Conservation (phyloP, 2,329 filamentous ascomycete genomes). For the Pestalotiopsis fici region DNA sequence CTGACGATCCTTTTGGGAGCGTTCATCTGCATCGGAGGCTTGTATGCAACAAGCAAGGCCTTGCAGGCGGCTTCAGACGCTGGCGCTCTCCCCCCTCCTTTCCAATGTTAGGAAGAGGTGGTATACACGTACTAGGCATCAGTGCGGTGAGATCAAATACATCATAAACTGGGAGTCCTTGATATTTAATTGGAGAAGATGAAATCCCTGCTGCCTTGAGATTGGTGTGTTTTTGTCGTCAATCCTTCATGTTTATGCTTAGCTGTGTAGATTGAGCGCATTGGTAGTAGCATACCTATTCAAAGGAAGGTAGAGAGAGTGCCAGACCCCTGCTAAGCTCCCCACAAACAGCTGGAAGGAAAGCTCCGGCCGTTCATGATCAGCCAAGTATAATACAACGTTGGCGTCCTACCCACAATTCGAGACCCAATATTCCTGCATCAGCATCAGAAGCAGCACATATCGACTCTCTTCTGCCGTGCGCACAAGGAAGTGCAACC, state of each 20-base stretch:
- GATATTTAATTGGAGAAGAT: too few relatives aligned
- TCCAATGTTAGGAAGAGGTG: slow-evolving; percentile 21
- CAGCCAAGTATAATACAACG: not conserved
- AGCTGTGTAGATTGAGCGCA: too few relatives aligned
- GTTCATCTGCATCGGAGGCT: slow-evolving; percentile 49
- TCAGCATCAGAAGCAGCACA: not conserved
- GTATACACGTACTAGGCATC: not conserved
- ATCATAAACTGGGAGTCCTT: too few relatives aligned
- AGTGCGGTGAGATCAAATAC: not conserved
- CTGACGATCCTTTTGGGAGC: slow-evolving; percentile 44
- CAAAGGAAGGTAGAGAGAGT: too few relatives aligned
- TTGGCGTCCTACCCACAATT: not conserved
- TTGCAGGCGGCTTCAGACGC: slow-evolving; percentile 20
- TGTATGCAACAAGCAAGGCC: slow-evolving; percentile 48
- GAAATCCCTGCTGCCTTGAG: too few relatives aligned
- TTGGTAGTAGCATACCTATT: too few relatives aligned
- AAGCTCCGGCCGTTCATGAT: not conserved
- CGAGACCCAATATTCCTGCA: not conserved
- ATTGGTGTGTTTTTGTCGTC: too few relatives aligned
- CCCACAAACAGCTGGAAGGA: not conserved
- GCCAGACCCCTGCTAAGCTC: too few relatives aligned
- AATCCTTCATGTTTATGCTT: too few relatives aligned
- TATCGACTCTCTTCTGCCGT: not conserved
- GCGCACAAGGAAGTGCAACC: not conserved
- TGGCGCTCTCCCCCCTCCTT: slow-evolving; percentile 24